These are phyloP conservation scores for Anthostomella pinea DNA, from an alignment of 2,329 filamentous ascomycete species.

Conservation along the genomic window DNA sequence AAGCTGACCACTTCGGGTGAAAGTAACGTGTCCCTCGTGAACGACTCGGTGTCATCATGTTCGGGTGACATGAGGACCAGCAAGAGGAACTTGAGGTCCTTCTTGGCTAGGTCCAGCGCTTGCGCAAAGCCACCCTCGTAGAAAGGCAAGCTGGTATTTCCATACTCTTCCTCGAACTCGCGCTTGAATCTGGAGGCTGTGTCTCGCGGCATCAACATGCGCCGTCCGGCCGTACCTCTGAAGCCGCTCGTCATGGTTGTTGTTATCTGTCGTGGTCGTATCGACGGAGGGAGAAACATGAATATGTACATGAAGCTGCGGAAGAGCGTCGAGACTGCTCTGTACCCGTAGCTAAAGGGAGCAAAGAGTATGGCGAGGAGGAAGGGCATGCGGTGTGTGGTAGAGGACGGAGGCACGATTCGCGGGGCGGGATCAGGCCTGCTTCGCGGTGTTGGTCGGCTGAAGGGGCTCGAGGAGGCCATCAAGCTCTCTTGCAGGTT, in stretches of 20 bases:
- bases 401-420: constrained; percentile 74
- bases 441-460: constrained; percentile 32
- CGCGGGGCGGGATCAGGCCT: constrained; percentile 71
- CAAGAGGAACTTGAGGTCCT: constrained; percentile 86
- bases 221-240: constrained; percentile 64
- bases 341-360: constrained; percentile 77
- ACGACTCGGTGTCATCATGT: constrained; percentile 85
- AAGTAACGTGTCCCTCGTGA: constrained; percentile 79
- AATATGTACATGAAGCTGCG: constrained; percentile 74
- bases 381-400: constrained; percentile 68
- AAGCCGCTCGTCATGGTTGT: constrained; percentile 51
- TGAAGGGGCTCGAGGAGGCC: constrained; percentile 34
- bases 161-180: constrained; percentile 94
- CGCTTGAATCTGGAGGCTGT: constrained; percentile 84
- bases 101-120: constrained; percentile 85
- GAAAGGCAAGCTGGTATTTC: constrained; percentile 68
- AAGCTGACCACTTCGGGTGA: constrained; percentile 71
- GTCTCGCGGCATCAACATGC: constrained; percentile 79
- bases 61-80: constrained; percentile 86
- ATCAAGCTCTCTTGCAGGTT: constrained; percentile 65
- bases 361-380: constrained; percentile 75
- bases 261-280: constrained; percentile 54
- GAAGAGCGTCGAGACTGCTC: constrained; percentile 65
- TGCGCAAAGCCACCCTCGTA: constrained; percentile 89
- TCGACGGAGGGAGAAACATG: constrained; percentile 70